These are phyloP conservation scores for Linanthus parryae DNA, from an alignment of 148 eudicot species.

Conservation along the genomic window DNA sequence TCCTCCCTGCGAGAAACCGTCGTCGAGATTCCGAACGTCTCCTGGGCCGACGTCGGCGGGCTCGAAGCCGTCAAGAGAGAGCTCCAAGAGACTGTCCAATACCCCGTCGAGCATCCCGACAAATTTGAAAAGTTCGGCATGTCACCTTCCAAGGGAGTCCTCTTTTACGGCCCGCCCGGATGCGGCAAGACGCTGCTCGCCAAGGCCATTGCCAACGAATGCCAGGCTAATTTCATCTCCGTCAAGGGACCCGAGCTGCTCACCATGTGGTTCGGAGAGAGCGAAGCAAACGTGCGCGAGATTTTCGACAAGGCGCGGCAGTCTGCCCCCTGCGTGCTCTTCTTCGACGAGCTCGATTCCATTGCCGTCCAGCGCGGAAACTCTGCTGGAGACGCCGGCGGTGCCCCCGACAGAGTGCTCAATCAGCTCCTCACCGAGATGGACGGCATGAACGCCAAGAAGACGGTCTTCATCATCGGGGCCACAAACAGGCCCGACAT, in stretches of 20 bases:
- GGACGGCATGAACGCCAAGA: slow-evolving; percentile 33
- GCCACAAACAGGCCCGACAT: slow-evolving; percentile 35
- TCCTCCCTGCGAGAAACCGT: slow-evolving; percentile 34
- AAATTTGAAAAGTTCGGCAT: slow-evolving; percentile 31
- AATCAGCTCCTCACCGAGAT: slow-evolving; percentile 30
- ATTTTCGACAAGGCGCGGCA: slow-evolving; percentile 32
- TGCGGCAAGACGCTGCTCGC: slow-evolving; percentile 32
- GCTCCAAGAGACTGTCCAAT: slow-evolving; percentile 36
- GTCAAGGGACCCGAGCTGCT: slow-evolving; percentile 30
- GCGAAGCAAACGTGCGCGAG: slow-evolving; percentile 32
- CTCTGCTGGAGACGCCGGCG: slow-evolving; percentile 26
- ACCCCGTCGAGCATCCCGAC: slow-evolving; percentile 33
- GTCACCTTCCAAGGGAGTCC: slow-evolving; percentile 34
- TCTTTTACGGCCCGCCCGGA: slow-evolving; percentile 32
- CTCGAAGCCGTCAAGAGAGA: slow-evolving; percentile 31
- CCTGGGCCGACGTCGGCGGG: slow-evolving; percentile 33
- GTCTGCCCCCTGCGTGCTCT: slow-evolving; percentile 32
- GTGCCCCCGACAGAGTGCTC: slow-evolving; percentile 30
- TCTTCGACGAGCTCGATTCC: slow-evolving; percentile 34
- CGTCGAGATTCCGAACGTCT: slow-evolving; percentile 30
- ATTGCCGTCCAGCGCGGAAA: slow-evolving; percentile 31
- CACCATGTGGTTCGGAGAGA: slow-evolving; percentile 33
- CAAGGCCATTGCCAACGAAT: slow-evolving; percentile 34
- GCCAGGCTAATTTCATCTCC: slow-evolving; percentile 30
- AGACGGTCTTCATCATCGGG: slow-evolving; percentile 31